These are phyloP conservation scores for Annulohypoxylon nitens DNA, from an alignment of 495 filamentous ascomycete genomes.

Conservation along the genomic window DNA sequence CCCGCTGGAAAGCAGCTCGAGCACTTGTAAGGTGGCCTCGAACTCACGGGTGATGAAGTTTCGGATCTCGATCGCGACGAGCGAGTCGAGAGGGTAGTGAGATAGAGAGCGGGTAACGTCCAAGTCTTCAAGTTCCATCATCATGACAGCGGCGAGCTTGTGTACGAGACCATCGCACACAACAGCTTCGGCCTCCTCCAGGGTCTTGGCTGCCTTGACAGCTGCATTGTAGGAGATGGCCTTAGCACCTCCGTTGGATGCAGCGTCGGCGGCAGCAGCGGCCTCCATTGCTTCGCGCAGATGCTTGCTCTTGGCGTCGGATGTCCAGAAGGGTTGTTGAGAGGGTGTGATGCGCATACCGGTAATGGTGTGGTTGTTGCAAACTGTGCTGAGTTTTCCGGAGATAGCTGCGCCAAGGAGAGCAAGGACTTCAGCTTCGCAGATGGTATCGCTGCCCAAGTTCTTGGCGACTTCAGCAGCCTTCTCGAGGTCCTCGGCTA, in stretches of 20 bases:
- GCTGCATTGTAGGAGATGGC: slow-evolving; percentile 58
- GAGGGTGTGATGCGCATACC: slow-evolving; percentile 63
- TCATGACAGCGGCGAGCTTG: slow-evolving; percentile 64
- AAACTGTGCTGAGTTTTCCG: slow-evolving; percentile 53
- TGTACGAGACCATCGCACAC: slow-evolving; percentile 61
- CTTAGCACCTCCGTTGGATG: slow-evolving; percentile 39
- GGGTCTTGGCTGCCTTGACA: slow-evolving; percentile 57
- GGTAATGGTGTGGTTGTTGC: slow-evolving; percentile 65
- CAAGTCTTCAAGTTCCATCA: slow-evolving; percentile 66
- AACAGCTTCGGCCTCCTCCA: slow-evolving; percentile 60
- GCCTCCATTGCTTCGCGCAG: slow-evolving; percentile 63
- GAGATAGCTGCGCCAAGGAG: slow-evolving; percentile 63
- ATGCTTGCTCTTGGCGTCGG: slow-evolving; percentile 66
- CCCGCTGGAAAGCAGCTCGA: slow-evolving; percentile 65
- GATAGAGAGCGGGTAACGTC: slow-evolving; percentile 62
- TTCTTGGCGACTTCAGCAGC: slow-evolving; percentile 62
- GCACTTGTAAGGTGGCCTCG: slow-evolving; percentile 66
- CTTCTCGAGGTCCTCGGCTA: slow-evolving; percentile 62
- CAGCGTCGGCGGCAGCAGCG: slow-evolving; percentile 54
- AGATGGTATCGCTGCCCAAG: slow-evolving; percentile 64
- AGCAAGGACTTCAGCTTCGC: slow-evolving; percentile 64
- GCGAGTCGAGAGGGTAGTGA: slow-evolving; percentile 66
- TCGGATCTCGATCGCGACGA: slow-evolving; percentile 67
- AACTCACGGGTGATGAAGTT: slow-evolving; percentile 65
- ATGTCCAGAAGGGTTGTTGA: slow-evolving; percentile 63